Conservation (phyloP, 2,329 filamentous ascomycete species). For the Lachnellula willkommii region DNA sequence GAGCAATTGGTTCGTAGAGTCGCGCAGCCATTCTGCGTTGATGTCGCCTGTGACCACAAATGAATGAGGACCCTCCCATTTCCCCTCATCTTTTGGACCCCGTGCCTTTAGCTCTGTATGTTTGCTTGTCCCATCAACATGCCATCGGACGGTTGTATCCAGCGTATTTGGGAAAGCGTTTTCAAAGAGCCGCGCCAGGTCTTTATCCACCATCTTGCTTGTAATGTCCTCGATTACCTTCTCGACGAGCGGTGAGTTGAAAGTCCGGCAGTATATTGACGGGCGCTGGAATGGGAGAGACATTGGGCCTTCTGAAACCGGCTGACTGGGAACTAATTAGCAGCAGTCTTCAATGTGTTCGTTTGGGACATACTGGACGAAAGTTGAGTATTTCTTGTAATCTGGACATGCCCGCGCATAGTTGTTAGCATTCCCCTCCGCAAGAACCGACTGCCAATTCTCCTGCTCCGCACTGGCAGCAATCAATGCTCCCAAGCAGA, state of each 20-base stretch:
- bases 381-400: conserved; percentile 32
- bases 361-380: conserved; percentile 21
- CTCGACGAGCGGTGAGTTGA: conserved; percentile 81
- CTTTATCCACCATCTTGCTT: conserved; percentile 71
- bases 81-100: conserved; percentile 45
- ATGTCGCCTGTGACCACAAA: conserved; percentile 95
- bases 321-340: conserved; percentile 49
- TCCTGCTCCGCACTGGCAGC: conserved; percentile 2
- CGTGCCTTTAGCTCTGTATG: conserved; percentile 36
- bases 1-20: conserved; percentile 87
- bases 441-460: conserved; percentile 3
- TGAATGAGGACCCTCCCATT: conserved; percentile 80
- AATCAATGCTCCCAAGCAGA: conserved; percentile 10
- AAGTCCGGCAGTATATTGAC: conserved; percentile 75
- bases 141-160: conserved; percentile 68
- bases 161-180: conserved; percentile 85
- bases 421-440: conserved; percentile 2
- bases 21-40: conserved; percentile 85
- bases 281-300: conserved; percentile 83
- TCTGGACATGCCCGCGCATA: conserved; percentile 31
- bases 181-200: conserved; percentile 87
- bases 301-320: conserved; percentile 74
- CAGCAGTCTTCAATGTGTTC: neutral
- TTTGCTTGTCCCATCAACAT: conserved; percentile 48
- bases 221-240: conserved; percentile 80